phyloP scores from a whole-genome alignment of 345 rosid species.

The Toxicodendron radicans region DNA sequence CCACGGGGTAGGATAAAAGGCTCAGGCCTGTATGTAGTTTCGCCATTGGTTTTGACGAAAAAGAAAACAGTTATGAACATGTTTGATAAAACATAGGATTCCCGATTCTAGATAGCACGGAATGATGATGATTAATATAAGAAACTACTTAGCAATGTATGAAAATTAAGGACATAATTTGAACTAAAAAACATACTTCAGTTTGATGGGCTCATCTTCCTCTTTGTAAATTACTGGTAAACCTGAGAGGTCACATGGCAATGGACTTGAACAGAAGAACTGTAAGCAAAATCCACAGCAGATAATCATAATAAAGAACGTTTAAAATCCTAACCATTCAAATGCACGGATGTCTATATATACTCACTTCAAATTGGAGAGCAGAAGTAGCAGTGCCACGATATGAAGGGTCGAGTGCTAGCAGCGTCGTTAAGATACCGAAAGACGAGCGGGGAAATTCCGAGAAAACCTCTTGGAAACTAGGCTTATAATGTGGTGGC shows the following conservation, averaged over 20 bases:
- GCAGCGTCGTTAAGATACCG: conserved; percentile 53
- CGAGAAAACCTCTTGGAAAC: conserved; percentile 59
- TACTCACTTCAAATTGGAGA: conserved; percentile 57
- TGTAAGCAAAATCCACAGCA: conserved; percentile 16
- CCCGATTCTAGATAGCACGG: no score
- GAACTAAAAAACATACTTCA: conserved; percentile 33
- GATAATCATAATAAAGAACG: no score
- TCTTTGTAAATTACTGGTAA: conserved; percentile 43
- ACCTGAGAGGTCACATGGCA: conserved; percentile 48
- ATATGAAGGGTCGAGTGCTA: conserved; percentile 62
- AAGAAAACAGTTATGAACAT: no score
- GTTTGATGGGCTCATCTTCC: conserved; percentile 34
- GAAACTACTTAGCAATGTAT: no score
- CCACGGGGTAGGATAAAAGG: no score
- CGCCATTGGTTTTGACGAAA: no score
- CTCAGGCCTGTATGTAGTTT: no score
- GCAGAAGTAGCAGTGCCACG: conserved; percentile 79
- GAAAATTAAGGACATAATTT: not conserved
- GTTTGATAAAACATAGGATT: no score
- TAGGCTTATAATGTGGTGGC: conserved; percentile 68
- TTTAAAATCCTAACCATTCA: no score
- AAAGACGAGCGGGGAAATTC: conserved; percentile 61
- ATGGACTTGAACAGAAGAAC: conserved; percentile 62
- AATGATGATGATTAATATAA: no score
- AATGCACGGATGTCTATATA: not conserved